These are phyloP conservation scores for Aureobasidium subglaciale DNA, from an alignment of 2,329 filamentous ascomycete genomes.

Conservation along the genomic window DNA sequence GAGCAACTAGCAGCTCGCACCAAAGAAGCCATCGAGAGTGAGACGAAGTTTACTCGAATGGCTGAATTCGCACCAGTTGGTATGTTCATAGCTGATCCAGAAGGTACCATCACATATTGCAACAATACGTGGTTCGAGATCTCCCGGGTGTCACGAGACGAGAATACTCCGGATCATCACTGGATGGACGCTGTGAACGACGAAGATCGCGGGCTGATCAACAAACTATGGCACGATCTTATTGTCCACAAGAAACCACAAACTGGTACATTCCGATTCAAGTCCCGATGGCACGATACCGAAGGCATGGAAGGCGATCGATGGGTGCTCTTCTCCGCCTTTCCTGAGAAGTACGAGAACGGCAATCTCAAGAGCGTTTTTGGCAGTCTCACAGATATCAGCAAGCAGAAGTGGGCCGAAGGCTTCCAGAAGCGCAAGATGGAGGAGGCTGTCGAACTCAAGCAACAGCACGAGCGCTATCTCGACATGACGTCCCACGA, in stretches of 20 bases:
- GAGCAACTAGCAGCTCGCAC: constrained; percentile 62
- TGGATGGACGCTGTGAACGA: constrained; percentile 68
- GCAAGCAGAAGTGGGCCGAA: constrained; percentile 77
- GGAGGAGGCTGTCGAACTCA: constrained; percentile 74
- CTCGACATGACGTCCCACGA: constrained; percentile 43
- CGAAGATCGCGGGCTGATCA: constrained; percentile 56
- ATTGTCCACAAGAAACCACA: constrained; percentile 57
- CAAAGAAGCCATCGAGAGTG: constrained; percentile 52
- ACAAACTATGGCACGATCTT: constrained; percentile 56
- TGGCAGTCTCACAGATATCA: constrained; percentile 78
- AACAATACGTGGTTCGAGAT: constrained; percentile 72
- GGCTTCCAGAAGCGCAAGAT: constrained; percentile 69
- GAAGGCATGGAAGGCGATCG: constrained; percentile 53
- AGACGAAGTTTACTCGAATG: constrained; percentile 76
- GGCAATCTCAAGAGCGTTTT: constrained; percentile 68
- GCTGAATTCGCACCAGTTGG: constrained; percentile 77
- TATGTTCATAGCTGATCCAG: constrained; percentile 72
- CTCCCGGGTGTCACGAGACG: constrained; percentile 39
- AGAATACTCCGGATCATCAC: constrained; percentile 25
- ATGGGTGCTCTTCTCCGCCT: constrained; percentile 71
- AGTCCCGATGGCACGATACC: constrained; percentile 55
- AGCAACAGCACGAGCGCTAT: constrained; percentile 73
- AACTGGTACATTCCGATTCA: constrained; percentile 70
- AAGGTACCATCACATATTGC: constrained; percentile 67
- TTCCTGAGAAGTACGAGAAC: constrained; percentile 59